Conservation (phyloP, 352 stramenopile species). For the Phytophthora hibernalis region DNA sequence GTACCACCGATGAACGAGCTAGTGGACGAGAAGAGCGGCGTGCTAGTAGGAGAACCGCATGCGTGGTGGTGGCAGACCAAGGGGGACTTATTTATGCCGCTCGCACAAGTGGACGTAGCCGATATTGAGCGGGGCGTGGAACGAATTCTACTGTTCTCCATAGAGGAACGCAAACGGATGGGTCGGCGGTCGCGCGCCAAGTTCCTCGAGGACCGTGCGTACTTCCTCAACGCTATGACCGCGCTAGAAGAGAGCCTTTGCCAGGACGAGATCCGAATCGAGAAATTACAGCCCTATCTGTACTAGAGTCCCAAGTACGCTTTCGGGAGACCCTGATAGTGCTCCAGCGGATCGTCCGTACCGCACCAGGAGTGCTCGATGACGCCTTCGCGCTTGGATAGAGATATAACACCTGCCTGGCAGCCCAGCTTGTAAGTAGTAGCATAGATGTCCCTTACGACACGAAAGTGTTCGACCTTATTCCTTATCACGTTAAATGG, state of each 20-base stretch:
- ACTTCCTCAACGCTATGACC: conserved; percentile 85
- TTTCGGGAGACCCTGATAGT: too few relatives aligned
- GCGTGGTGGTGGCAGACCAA: conserved; percentile 86
- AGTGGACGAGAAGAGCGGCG: conserved; percentile 71
- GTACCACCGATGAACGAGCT: conserved; percentile 89
- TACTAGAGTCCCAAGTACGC: conserved; percentile 49
- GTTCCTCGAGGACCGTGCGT: conserved; percentile 81
- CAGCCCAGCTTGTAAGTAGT: conserved; percentile 38
- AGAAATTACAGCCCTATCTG: conserved; percentile 79
- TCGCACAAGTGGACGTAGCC: conserved; percentile 63
- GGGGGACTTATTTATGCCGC: conserved; percentile 85
- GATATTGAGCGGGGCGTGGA: conserved; percentile 78
- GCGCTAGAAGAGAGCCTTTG: conserved; percentile 81
- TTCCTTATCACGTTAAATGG: neutral
- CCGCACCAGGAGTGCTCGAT: conserved; percentile 3
- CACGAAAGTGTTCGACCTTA: conserved; percentile 5
- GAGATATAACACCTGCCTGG: conserved; percentile 34
- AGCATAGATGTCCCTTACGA: conserved; percentile 28
- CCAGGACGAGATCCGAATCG: conserved; percentile 80
- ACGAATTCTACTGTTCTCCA: conserved; percentile 70
- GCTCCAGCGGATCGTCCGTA: neutral
- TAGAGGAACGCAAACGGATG: conserved; percentile 80
- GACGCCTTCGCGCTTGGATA: conserved; percentile 27
- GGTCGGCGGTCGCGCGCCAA: conserved; percentile 68
- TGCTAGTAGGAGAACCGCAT: conserved; percentile 66